Evolutionary conservation across 495 filamentous ascomycete genomes (phyloP), one percentile per base, ranked within the genome.

Genomic region (Viridothelium virens): DNA sequence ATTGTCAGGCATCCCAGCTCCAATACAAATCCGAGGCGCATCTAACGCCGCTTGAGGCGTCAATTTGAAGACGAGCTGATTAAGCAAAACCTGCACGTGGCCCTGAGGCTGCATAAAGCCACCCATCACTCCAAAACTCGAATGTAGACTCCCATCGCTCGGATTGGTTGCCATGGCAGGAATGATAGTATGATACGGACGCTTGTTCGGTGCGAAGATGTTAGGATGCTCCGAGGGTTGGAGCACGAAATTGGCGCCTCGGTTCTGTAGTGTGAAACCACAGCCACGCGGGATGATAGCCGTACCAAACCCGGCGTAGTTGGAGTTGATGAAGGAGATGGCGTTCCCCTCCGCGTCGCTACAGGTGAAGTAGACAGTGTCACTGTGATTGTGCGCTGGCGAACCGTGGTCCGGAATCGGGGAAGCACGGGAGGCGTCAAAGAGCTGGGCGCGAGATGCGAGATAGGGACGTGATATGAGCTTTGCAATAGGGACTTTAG

Each of bases 21-120:
- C 88, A 69, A 93, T 87, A 68, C 91, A 96, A 48, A 97, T 81
- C 10, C 94, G 81, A 44, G 95, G 93, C 38, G 94, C 87, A 73
- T 98, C 94, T 2, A 98, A 80, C 56, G 95, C 93, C 39, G 88
- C 86, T 80, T 98, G 94, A 38, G 92, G 91, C 65, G 84, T 87
- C 70, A 89, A 81, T n/a, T 86, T 85, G 74, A 94, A 96, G 0
- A 89, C 86, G 2, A 96, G 76, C 85, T 95, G 91, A 66, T 96
- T 96, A 7, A 97, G 82, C 63, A 98, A 77, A 2, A 97, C 91
- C 76, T 98, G 94, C 14, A 97, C 90, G 72, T 98, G 94, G 10
- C 94, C 94, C 79, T 97, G 94, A 0, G 94, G 94, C 79, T 98
- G 94, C 95, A 98, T 97, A 77, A 92, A 96, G 39, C 94, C 94